Evolutionary conservation across 2,329 filamentous ascomycete genomes (phyloP).

Genomic region (Ascomycota sp.): DNA sequence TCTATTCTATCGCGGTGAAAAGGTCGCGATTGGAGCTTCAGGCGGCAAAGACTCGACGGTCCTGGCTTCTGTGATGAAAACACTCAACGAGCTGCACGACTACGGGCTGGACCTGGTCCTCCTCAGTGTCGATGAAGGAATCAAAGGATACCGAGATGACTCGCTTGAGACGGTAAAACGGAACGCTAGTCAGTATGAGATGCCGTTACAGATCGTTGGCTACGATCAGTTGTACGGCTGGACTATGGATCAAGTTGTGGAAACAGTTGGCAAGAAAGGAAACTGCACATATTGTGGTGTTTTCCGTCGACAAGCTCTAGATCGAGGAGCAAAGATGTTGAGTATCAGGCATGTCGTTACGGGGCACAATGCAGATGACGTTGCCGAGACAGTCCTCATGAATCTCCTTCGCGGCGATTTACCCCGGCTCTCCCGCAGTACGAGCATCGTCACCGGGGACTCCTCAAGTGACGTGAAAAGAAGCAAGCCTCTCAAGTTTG

Average conservation of each 20-base stretch:
- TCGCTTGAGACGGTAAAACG: slow-evolving; percentile 90
- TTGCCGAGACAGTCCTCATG: slow-evolving; percentile 96
- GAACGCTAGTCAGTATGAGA: slow-evolving; percentile 76
- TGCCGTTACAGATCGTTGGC: slow-evolving; percentile 79
- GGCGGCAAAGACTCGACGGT: slow-evolving; percentile 97
- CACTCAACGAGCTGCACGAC: slow-evolving; percentile 70
- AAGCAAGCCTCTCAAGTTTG: slow-evolving; percentile 93
- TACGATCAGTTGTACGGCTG: slow-evolving; percentile 92
- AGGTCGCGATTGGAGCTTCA: slow-evolving; percentile 83
- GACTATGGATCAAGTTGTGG: slow-evolving; percentile 98
- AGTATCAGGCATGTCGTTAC: slow-evolving; percentile 88
- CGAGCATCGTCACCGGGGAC: slow-evolving; percentile 68
- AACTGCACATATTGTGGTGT: slow-evolving; percentile 99
- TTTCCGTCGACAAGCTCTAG: slow-evolving; percentile 81
- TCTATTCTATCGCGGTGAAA: slow-evolving; percentile 71
- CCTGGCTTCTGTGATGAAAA: slow-evolving; percentile 82
- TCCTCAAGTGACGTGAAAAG: slow-evolving; percentile 74
- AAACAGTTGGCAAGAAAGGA: slow-evolving; percentile 89
- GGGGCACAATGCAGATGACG: slow-evolving; percentile 92
- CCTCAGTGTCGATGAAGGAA: slow-evolving; percentile 89
- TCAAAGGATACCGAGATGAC: slow-evolving; percentile 91
- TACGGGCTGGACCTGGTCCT: slow-evolving; percentile 76
- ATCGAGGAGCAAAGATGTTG: slow-evolving; percentile 73
- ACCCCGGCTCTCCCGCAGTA: slow-evolving; percentile 68
- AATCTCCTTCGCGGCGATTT: slow-evolving; percentile 83